phyloP scores from a whole-genome alignment of 2,329 filamentous ascomycete genomes.

The Grosmannia huntii region DNA sequence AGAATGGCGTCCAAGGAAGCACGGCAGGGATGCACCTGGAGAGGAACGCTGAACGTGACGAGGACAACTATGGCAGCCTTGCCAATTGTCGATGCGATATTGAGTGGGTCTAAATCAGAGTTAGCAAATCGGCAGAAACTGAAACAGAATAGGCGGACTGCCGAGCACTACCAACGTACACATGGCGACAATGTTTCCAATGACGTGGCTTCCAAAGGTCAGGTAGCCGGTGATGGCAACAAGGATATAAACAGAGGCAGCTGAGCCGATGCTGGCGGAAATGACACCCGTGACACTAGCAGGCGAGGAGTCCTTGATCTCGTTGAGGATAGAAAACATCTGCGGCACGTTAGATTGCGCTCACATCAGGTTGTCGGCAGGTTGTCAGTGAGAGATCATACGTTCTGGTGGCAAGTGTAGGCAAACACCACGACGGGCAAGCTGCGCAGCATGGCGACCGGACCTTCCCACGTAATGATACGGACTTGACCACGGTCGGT shows the following conservation, averaged over 20 bases:
- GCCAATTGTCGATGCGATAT: constrained; percentile 76
- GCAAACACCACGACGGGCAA: constrained; percentile 95
- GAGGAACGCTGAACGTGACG: constrained; percentile 89
- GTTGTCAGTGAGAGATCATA: constrained; percentile 22
- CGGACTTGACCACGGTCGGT: constrained; percentile 60
- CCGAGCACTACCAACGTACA: constrained; percentile 41
- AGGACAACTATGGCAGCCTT: constrained; percentile 91
- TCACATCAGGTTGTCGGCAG: background rate
- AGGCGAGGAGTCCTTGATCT: constrained; percentile 76
- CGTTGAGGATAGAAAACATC: constrained; percentile 99
- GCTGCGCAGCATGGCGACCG: constrained; percentile 67
- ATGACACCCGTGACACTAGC: constrained; percentile 66
- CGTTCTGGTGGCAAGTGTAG: constrained; percentile 98
- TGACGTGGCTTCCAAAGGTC: constrained; percentile 81
- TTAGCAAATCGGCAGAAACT: background rate
- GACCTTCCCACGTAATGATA: constrained; percentile 65
- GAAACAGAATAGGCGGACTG: background rate
- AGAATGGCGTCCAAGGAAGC: constrained; percentile 81
- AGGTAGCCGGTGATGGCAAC: constrained; percentile 93
- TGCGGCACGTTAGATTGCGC: constrained; percentile 21
- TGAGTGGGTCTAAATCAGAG: constrained; percentile 44
- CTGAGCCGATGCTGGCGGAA: constrained; percentile 70
- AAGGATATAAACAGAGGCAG: constrained; percentile 76
- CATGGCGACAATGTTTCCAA: constrained; percentile 89
- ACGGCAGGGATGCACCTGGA: constrained; percentile 91